Conservation (phyloP, 192 early-diverging fungal genomes). For the Geranomyces michiganensis region DNA sequence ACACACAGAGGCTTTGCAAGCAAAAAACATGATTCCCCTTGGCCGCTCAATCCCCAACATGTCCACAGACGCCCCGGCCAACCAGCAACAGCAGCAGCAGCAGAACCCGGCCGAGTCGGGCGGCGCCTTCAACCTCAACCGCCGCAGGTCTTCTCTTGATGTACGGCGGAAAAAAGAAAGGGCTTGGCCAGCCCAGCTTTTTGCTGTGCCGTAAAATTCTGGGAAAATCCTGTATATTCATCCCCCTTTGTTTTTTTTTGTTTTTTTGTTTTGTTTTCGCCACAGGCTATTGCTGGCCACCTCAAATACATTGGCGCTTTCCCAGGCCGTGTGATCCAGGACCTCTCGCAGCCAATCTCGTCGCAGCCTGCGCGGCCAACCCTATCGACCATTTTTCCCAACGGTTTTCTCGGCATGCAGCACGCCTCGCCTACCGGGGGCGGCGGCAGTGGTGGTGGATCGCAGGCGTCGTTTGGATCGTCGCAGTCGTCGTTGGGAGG, state of each 20-base stretch:
- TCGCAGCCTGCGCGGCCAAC: background rate
- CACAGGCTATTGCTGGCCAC: conserved; percentile 24
- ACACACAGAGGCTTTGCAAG: too few relatives aligned
- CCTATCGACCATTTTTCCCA: background rate
- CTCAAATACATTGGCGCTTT: conserved; percentile 25
- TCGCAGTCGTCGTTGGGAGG: conserved; percentile 1
- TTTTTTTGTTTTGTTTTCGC: background rate
- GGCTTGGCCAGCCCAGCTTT: too few relatives aligned
- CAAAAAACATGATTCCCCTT: conserved; percentile 25
- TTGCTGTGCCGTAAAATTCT: too few relatives aligned
- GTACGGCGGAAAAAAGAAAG: background rate
- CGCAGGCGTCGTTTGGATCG: conserved; percentile 20
- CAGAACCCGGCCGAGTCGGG: background rate
- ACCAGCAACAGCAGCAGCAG: conserved; percentile 1
- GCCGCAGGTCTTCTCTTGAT: conserved; percentile 24
- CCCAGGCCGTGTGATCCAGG: conserved; percentile 22
- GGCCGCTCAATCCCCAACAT: conserved; percentile 31
- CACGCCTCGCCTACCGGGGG: too few relatives aligned
- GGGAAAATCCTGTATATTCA: too few relatives aligned
- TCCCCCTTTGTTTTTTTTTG: background rate
- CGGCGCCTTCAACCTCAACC: conserved; percentile 14
- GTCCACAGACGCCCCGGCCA: background rate
- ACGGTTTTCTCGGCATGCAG: conserved; percentile 14
- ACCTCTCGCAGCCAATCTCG: conserved; percentile 19
- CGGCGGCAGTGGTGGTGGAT: background rate